phyloP scores from a whole-genome alignment of 495 filamentous ascomycete genomes.

The Glonium stellatum region DNA sequence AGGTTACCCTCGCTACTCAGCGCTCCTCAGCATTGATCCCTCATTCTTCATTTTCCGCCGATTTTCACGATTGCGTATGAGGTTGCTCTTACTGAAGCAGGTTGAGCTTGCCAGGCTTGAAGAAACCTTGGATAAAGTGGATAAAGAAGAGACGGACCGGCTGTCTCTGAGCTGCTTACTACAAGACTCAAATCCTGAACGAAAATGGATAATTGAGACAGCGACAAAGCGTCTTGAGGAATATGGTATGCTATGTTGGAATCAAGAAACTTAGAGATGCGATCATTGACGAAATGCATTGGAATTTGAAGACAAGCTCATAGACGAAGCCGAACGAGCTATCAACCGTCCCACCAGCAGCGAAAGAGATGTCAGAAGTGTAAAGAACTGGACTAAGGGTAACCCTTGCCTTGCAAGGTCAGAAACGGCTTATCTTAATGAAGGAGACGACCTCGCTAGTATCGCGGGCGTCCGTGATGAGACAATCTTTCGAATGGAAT shows the following conservation, averaged over 20 bases:
- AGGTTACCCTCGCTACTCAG: conserved; percentile 12
- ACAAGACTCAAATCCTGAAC: neutral
- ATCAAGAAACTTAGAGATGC: neutral
- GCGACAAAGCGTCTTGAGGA: neutral
- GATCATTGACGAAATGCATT: neutral
- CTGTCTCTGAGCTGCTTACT: conserved; percentile 3
- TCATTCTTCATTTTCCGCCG: conserved; percentile 16
- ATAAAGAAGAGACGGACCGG: neutral
- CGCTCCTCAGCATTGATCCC: conserved; percentile 4
- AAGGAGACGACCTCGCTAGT: neutral
- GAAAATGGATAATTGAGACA: neutral
- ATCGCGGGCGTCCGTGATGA: neutral
- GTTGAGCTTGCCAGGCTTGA: conserved; percentile 7
- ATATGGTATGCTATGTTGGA: neutral
- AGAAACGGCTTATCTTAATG: neutral
- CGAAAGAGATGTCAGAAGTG: neutral
- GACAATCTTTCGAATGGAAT: neutral
- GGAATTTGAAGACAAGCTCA: neutral
- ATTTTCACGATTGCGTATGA: conserved; percentile 5
- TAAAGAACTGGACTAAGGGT: neutral
- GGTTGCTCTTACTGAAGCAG: conserved; percentile 10
- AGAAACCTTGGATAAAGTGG: neutral
- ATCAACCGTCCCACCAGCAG: neutral
- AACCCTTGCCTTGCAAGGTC: neutral
- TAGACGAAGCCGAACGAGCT: neutral